Evolutionary conservation across 495 filamentous ascomycete species (phyloP).

Genomic region (Penicillium diatomitis): DNA sequence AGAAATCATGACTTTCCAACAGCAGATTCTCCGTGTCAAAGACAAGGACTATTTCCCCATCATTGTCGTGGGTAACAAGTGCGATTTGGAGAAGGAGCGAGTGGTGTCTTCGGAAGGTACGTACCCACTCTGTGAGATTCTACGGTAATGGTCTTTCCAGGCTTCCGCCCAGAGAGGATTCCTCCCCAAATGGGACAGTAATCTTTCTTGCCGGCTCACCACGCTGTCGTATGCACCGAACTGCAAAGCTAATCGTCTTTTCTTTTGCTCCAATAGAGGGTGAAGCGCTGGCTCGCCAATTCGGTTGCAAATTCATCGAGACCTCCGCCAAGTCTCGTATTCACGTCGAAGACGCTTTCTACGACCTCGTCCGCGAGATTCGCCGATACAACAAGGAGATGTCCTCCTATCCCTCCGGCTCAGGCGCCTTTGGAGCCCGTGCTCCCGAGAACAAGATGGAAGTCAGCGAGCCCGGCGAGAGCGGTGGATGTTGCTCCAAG

Average conservation of each 20-base stretch:
- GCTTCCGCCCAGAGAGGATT: too few species aligned
- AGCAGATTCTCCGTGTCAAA: constrained; percentile 97
- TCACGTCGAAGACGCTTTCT: constrained; percentile 97
- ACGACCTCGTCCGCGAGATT: constrained; percentile 94
- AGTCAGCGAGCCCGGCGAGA: constrained; percentile 59
- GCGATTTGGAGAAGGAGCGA: constrained; percentile 87
- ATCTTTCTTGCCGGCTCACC: too few species aligned
- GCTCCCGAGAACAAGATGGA: constrained; percentile 67
- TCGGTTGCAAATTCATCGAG: constrained; percentile 97
- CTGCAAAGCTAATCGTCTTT: not conserved
- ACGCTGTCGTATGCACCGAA: too few species aligned
- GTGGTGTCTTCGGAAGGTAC: constrained; percentile 85
- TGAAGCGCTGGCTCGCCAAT: constrained; percentile 71
- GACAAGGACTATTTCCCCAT: constrained; percentile 99
- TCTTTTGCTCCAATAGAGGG: constrained; percentile 56
- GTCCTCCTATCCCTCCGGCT: constrained; percentile 68
- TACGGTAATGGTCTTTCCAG: too few species aligned
- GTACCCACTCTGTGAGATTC: constrained; percentile 10
- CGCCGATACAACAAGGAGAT: constrained; percentile 96
- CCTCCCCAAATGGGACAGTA: too few species aligned
- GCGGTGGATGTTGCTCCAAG: constrained; percentile 72
- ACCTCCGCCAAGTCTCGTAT: constrained; percentile 96
- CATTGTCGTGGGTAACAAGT: constrained; percentile 99
- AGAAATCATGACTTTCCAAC: constrained; percentile 96
- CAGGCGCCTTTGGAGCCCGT: constrained; percentile 48